phyloP scores from a whole-genome alignment of 2,329 filamentous ascomycete species.

The Aspergillus costaricaensis region DNA sequence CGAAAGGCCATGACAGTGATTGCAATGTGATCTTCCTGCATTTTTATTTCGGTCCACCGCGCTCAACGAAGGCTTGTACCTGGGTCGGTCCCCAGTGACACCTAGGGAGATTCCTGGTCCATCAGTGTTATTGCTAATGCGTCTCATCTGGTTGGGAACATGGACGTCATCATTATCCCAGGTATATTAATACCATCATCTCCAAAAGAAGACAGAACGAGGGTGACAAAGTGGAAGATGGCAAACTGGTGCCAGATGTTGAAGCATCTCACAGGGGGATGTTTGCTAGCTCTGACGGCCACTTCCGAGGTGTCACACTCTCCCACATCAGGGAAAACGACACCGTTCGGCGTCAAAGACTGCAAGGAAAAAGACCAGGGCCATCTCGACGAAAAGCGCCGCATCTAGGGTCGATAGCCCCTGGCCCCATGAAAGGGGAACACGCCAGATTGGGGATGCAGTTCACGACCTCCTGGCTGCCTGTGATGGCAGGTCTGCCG shows the following conservation, averaged over 20 bases:
- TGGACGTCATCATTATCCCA: neutral
- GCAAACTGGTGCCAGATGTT: neutral
- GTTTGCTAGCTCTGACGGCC: neutral
- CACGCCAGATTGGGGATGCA: neutral
- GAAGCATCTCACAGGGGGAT: neutral
- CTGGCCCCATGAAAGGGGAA: neutral
- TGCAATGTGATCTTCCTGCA: neutral
- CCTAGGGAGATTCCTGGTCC: neutral
- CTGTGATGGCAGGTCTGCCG: constrained; percentile 10
- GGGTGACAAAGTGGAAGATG: neutral
- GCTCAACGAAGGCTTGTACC: neutral
- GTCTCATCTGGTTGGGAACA: neutral
- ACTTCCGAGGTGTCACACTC: neutral
- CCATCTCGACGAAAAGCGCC: neutral
- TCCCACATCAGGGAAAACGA: neutral
- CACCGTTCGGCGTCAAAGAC: neutral
- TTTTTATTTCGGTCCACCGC: neutral
- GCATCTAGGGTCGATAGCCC: neutral
- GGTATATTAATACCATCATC: neutral
- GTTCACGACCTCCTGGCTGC: neutral
- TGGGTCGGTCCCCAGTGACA: neutral
- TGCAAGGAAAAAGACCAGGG: neutral
- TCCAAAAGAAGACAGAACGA: neutral
- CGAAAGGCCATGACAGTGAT: neutral
- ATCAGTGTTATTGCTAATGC: neutral